Evolutionary conservation across 1,284 basidiomycete species (phyloP).

Genomic region (Peniophora sp.): DNA sequence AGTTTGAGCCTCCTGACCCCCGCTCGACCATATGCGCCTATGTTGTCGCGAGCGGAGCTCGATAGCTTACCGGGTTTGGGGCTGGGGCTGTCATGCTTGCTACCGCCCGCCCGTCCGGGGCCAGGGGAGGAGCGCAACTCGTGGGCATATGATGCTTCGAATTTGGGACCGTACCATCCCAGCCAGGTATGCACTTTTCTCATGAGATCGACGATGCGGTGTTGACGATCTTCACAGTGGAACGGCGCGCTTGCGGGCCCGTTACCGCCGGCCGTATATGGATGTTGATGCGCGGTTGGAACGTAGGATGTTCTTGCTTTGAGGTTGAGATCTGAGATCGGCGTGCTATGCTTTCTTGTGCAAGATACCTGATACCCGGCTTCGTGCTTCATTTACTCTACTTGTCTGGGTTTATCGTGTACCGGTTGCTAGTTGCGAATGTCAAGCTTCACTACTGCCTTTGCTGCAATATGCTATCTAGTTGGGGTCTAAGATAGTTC

Average conservation of each 20-base stretch:
- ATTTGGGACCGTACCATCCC: conserved; percentile 11
- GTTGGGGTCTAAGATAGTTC: too few relatives aligned
- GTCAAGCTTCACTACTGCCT: too few relatives aligned
- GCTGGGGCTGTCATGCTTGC: background rate
- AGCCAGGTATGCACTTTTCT: background rate
- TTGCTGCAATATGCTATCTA: too few relatives aligned
- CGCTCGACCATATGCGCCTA: conserved; percentile 30
- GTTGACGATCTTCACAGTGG: background rate
- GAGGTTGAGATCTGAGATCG: too few relatives aligned
- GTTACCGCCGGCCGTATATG: background rate
- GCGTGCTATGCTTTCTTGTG: too few relatives aligned
- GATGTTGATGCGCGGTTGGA: too few relatives aligned
- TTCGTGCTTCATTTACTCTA: too few relatives aligned
- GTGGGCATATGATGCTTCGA: conserved; percentile 12
- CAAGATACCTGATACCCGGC: too few relatives aligned
- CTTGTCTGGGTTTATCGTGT: too few relatives aligned
- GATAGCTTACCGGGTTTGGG: background rate
- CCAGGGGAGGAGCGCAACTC: conserved; percentile 22
- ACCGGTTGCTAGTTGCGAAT: too few relatives aligned
- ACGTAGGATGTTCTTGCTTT: too few relatives aligned
- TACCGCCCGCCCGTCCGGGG: background rate
- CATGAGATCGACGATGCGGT: background rate
- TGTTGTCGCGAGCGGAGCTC: background rate
- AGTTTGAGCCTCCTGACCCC: conserved; percentile 22
- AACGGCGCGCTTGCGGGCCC: background rate